Evolutionary conservation across 345 rosid species (phyloP), one percentile per base, ranked within the genome.

Genomic region (Pistacia vera): DNA sequence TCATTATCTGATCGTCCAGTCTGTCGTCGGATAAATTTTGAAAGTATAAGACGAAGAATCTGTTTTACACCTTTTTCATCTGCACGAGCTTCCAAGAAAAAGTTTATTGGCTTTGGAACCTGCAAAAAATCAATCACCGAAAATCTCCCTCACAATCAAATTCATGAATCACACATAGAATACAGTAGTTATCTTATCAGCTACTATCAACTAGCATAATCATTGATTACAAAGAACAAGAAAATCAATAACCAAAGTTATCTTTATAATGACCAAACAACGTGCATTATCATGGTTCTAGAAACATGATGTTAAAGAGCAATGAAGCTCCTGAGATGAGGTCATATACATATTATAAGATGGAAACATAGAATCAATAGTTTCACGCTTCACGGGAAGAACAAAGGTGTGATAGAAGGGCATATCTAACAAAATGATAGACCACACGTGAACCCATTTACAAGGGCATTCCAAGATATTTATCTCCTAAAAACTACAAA

Each of bases 51-150:
- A 63, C 97, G 97, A 74, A 96, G 83, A 82, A 91, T 94, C 88
- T 96, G 98, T 67, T 94, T 94, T 49, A 88, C 93, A 68, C 90
- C 90, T 83, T 94, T 96, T 75, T 89, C 98, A 86, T 96, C 99
- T 16, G 75, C 77, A 86, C 84, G 88, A 74, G 87, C 94, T 84
- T 92, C 94, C 68, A 88, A 84, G 83, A 94, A 91, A 85, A 86
- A 92, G 56, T 16, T 84, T 78, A 91, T 79, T 68, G 97, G 95
- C 83, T 96, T 96, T 11, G 98, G 97, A 63, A 93, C 99, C 99
- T 92, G 89, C 54, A 71, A 41, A 68, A 22, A 76, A 78, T 78
- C 66, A 81, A 65, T 18, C 7, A 79, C 20, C 38, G 63, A 69
- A 66, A 73, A 49, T 66, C 54, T 16, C 16, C 41, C 10, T 73